phyloP scores from a whole-genome alignment of 257 asterid genomes.

The Pogostemon cablin region DNA sequence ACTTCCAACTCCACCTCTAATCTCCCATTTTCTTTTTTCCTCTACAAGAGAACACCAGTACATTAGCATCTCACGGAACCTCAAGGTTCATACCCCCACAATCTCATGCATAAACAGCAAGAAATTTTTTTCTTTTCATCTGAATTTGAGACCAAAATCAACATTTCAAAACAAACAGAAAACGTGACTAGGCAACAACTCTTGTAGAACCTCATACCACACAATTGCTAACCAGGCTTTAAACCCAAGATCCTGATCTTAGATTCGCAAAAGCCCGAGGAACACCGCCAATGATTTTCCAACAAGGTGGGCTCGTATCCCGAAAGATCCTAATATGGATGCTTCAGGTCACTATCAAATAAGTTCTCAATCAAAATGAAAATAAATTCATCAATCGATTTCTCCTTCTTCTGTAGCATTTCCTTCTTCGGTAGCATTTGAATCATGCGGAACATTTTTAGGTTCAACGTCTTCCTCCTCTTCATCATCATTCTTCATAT shows the following conservation, averaged over 20 bases:
- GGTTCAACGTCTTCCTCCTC: slow-evolving; percentile 67
- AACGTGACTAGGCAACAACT: slow-evolving; percentile 2
- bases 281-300: slow-evolving; percentile 6
- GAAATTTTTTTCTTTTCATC: slow-evolving; percentile 18
- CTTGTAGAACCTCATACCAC: slow-evolving; percentile 26
- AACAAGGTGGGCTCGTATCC: slow-evolving; percentile 13
- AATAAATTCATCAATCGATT: slow-evolving; percentile 40
- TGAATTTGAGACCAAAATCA: slow-evolving; percentile 24
- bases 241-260: slow-evolving; percentile 18
- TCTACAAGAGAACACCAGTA: no score
- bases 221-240: slow-evolving; percentile 27
- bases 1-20: no score
- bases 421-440: slow-evolving; percentile 1
- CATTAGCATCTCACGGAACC: no score
- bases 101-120: background rate
- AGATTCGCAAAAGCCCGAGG: background rate
- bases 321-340: slow-evolving; percentile 13
- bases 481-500: slow-evolving; percentile 72
- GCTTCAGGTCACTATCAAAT: slow-evolving; percentile 8
- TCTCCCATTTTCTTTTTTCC: no score
- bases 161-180: slow-evolving; percentile 25
- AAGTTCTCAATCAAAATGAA: slow-evolving; percentile 2
- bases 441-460: slow-evolving; percentile 36
- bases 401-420: slow-evolving; percentile 53
- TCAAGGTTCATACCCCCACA: background rate